Percentiles rank a stretch among this genome's conserved stretches.
Conservation (phyloP, 1,284 basidiomycete genomes). For the Neotropicomus parvogracilis region DNA sequence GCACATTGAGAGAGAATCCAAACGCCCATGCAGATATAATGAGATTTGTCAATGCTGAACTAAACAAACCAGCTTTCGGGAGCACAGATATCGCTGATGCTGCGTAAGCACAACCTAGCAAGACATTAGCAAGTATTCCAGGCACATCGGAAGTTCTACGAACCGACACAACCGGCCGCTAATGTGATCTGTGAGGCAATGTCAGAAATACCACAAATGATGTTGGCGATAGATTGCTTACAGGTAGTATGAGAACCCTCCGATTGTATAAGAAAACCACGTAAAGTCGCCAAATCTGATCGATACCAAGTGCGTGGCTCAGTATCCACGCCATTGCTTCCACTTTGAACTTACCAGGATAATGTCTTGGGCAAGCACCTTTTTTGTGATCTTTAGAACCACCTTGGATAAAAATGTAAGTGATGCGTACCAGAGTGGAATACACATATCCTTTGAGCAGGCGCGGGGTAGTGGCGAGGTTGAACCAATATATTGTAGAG, state of each 20-base stretch:
- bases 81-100: neutral
- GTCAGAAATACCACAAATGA: neutral
- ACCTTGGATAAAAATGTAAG: neutral
- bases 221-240: neutral
- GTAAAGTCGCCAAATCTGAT: constrained; percentile 6
- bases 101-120: neutral
- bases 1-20: neutral
- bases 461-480: neutral
- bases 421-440: neutral
- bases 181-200: neutral
- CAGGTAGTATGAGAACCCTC: constrained; percentile 1
- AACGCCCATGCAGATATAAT: neutral
- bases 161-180: neutral
- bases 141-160: neutral
- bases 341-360: neutral
- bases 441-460: neutral
- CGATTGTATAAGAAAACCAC: neutral
- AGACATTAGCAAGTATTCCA: neutral
- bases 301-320: neutral
- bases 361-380: neutral
- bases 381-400: neutral
- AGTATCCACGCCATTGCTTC: neutral
- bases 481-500: neutral
- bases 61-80: neutral
- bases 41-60: neutral